Base-by-base conservation (phyloP, 345 rosid species). In the Hibiscus tridactylites region DNA sequence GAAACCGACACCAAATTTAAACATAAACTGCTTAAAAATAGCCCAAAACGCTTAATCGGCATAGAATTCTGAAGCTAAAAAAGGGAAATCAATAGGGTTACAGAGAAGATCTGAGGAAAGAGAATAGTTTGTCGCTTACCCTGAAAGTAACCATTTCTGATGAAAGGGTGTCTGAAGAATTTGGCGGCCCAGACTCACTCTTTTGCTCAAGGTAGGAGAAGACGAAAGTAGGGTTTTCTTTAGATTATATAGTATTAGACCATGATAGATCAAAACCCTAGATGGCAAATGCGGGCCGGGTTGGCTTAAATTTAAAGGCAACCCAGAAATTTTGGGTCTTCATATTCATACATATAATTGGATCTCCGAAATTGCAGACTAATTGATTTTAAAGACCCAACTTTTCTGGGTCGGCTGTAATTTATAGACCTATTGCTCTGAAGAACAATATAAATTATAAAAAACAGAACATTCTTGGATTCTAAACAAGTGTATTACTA, bases 111-210 rank as follows among this genome's bases (percentile, higher is more conserved):
- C 54, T 12, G 21, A 65, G 19, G 42, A 12, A 65, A 65, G 21
- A 46, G 56, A 44, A 46, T 10, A 9, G 46, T 26, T 26, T 46
- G 1, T 0, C 16, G 10, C 12, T 74, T 82, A 82, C 85, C 80
- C 85, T 82, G 81, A 77, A 79, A 52, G 56, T 73, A 1, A 77
- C 83, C 85, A 79, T 82, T 79, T 79, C 42, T 37, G 35, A 72
- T 21, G 13, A 39, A 61, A 70, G 57, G 17, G 58, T 26, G 16
- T 31, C 42, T 6, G 68, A 58, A 35, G 63, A 74, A 35, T 26
- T 7, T 21, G 57, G 56, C 68, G 4, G 68, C 62, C 62, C 4
- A 37, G 60, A 9, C 56, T 16, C 59, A 6, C 16, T 47, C n/a
- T 49, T 0, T 49, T 49, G 53, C 53, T 49, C n/a, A 3, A 49